Percentiles rank a stretch among this genome's conserved stretches.
Evolutionary conservation across 1,139 yeast species (phyloP).

Genomic region (Suzukiozyma palmioleophila): DNA sequence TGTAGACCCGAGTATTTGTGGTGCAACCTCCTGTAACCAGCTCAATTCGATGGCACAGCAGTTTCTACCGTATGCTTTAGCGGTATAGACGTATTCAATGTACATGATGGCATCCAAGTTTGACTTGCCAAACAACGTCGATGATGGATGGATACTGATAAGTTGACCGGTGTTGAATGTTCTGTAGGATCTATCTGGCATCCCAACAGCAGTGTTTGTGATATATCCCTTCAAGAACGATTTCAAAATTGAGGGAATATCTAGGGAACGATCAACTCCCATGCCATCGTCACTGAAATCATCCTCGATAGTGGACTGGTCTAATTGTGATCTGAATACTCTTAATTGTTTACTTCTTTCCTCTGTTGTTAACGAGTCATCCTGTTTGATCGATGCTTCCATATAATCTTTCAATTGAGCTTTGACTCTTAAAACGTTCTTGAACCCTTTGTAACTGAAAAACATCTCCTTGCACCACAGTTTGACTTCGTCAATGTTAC

Average conservation of each 20-base stretch:
- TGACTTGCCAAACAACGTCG: conserved; percentile 75
- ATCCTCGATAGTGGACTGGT: conserved; percentile 14
- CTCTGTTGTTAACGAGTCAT: conserved; percentile 24
- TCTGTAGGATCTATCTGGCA: conserved; percentile 91
- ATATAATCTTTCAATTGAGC: conserved; percentile 74
- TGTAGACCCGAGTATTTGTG: conserved; percentile 52
- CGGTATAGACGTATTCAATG: conserved; percentile 88
- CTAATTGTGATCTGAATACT: conserved; percentile 25
- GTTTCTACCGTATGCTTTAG: conserved; percentile 87
- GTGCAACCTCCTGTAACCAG: conserved; percentile 86
- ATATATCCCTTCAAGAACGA: conserved; percentile 79
- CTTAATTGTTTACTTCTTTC: conserved; percentile 26
- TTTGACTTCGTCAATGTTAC: conserved; percentile 45
- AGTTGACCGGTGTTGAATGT: conserved; percentile 78
- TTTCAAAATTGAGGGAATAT: conserved; percentile 61
- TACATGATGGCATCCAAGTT: conserved; percentile 87
- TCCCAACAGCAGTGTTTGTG: conserved; percentile 85
- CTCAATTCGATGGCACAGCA: conserved; percentile 79
- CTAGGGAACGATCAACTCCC: conserved; percentile 24
- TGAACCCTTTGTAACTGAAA: conserved; percentile 74
- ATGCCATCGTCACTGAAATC: conserved; percentile 18
- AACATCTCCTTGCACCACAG: conserved; percentile 82
- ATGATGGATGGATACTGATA: conserved; percentile 88
- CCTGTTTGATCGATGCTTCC: conserved; percentile 41
- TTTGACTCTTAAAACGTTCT: conserved; percentile 71